phyloP scores from a whole-genome alignment of 768 basidiomycete species.

The Cyathus striatus region DNA sequence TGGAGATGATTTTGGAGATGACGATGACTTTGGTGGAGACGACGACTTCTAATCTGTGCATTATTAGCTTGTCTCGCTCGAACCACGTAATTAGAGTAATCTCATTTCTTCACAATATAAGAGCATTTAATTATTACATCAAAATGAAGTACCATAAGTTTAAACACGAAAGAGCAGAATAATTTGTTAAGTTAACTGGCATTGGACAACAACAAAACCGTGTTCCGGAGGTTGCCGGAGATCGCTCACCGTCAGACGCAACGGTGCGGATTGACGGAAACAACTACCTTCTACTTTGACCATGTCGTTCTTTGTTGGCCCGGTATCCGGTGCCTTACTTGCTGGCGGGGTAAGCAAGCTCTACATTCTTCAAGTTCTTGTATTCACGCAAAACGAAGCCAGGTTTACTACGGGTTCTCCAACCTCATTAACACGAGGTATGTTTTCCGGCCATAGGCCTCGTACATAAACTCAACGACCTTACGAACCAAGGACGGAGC shows the following conservation, averaged over 20 bases:
- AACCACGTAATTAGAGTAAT: too few species aligned
- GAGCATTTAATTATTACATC: too few species aligned
- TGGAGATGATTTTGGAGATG: slow-evolving; percentile 4
- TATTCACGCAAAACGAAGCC: not conserved
- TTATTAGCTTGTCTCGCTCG: too few species aligned
- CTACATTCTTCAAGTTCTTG: slow-evolving; percentile 4
- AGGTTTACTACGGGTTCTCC: slow-evolving; percentile 73
- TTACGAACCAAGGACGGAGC: slow-evolving; percentile 54
- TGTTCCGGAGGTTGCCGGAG: too few species aligned
- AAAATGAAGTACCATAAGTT: too few species aligned
- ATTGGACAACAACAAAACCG: too few species aligned
- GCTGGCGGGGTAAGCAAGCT: slow-evolving; percentile 67
- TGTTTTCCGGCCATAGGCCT: too few species aligned
- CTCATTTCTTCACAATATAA: too few species aligned
- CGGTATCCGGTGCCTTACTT: slow-evolving; percentile 65
- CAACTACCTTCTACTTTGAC: slow-evolving; percentile 1
- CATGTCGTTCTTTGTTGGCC: slow-evolving; percentile 61
- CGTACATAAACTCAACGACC: too few species aligned
- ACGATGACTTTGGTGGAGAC: slow-evolving; percentile 6
- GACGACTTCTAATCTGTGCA: too few species aligned
- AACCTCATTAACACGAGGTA: slow-evolving; percentile 57
- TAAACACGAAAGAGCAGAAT: too few species aligned
- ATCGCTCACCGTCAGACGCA: not conserved
- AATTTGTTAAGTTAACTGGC: too few species aligned
- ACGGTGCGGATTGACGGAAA: not conserved